Conservation (phyloP, 2,329 filamentous ascomycete genomes). For the Alternaria ventricosa region DNA sequence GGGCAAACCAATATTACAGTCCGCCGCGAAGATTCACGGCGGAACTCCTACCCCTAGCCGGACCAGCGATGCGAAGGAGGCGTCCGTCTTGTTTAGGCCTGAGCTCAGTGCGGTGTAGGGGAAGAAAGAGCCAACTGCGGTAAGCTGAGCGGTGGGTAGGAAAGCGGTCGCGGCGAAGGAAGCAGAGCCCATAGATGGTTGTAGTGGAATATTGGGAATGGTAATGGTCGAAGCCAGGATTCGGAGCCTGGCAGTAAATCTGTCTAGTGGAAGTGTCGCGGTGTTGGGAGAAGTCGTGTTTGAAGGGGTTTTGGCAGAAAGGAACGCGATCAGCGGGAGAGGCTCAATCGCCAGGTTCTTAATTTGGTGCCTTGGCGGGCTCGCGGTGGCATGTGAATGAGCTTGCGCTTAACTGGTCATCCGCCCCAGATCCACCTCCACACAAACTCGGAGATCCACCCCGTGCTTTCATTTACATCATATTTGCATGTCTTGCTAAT, state of each 20-base stretch:
- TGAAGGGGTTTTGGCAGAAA: constrained; percentile 21
- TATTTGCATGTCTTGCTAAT: not conserved
- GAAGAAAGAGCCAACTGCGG: constrained; percentile 44
- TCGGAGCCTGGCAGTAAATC: constrained; percentile 32
- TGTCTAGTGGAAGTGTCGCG: constrained; percentile 19
- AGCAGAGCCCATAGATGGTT: constrained; percentile 56
- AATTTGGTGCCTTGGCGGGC: constrained; percentile 30
- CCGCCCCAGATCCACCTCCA: constrained; percentile 22
- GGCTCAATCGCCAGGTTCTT: constrained; percentile 28
- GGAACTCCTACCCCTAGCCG: constrained; percentile 59
- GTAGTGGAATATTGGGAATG: constrained; percentile 28
- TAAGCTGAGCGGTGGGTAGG: constrained; percentile 38
- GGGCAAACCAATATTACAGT: constrained; percentile 52
- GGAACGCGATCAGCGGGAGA: constrained; percentile 25
- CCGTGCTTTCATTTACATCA: constrained; percentile 9
- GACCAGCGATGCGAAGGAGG: constrained; percentile 56
- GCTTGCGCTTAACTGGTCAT: constrained; percentile 21
- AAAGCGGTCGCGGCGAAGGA: constrained; percentile 41
- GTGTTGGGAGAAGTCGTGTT: constrained; percentile 21
- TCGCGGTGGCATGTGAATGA: constrained; percentile 33
- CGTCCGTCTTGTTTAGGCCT: constrained; percentile 51
- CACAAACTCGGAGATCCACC: constrained; percentile 7
- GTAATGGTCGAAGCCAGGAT: constrained; percentile 38
- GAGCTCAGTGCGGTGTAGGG: constrained; percentile 45
- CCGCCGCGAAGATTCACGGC: constrained; percentile 57